Percentiles rank a stretch among this genome's conserved stretches.
phyloP scores from a whole-genome alignment of 345 rosid genomes.

The Excoecaria agallocha region DNA sequence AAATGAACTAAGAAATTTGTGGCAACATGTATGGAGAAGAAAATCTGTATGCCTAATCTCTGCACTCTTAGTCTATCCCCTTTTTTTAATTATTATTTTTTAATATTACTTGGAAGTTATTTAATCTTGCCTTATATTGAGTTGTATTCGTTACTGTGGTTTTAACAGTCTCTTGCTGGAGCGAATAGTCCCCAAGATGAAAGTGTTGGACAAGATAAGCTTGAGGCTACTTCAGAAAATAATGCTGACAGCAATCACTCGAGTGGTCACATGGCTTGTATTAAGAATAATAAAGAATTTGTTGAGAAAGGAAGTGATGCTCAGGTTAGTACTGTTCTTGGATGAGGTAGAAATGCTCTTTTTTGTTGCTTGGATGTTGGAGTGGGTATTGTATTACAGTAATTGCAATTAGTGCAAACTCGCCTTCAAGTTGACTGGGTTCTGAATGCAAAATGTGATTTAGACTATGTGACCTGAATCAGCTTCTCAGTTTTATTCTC shows the following conservation, averaged over 20 bases:
- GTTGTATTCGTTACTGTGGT: constrained; percentile 23
- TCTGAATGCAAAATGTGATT: neutral
- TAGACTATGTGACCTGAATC: neutral
- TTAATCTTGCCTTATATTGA: constrained; percentile 19
- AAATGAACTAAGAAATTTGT: constrained; percentile 85
- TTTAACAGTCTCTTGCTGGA: constrained; percentile 36
- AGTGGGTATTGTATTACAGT: neutral
- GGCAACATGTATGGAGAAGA: constrained; percentile 99
- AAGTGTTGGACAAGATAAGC: constrained; percentile 66
- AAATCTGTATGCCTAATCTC: constrained; percentile 55
- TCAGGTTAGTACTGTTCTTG: constrained; percentile 51
- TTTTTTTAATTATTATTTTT: neutral
- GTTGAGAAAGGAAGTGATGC: constrained; percentile 62
- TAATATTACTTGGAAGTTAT: constrained; percentile 9
- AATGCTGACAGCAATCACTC: constrained; percentile 53
- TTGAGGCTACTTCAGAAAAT: constrained; percentile 71
- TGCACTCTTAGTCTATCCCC: neutral
- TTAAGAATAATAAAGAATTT: constrained; percentile 38
- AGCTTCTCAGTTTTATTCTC: neutral
- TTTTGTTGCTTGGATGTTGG: neutral
- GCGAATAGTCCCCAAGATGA: constrained; percentile 53
- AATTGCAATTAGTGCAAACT: neutral
- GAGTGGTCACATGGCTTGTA: constrained; percentile 43
- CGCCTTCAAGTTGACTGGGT: neutral
- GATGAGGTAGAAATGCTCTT: constrained; percentile 1